These are phyloP conservation scores for Parietichytrium sp. DNA, from an alignment of 108 stramenopile species.

Conservation along the genomic window DNA sequence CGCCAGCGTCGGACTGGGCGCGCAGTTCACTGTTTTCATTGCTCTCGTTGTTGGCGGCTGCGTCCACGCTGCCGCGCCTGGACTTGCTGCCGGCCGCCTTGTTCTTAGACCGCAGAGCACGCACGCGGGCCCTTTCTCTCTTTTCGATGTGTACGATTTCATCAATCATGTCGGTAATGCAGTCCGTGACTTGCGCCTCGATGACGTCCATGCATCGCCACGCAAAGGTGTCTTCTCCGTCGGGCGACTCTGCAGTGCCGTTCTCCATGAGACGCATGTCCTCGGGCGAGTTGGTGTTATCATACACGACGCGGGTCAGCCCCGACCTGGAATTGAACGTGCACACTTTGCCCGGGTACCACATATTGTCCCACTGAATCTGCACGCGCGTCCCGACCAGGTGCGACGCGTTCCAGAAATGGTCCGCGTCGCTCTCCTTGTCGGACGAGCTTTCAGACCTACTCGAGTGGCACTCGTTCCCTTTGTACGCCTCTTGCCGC, in stretches of 20 bases:
- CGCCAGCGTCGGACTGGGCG: no score
- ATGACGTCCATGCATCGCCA: slow-evolving; percentile 5
- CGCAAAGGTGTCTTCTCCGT: background rate
- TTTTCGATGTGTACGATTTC: background rate
- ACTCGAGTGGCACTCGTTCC: background rate
- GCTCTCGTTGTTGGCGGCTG: no score
- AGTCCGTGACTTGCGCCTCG: background rate
- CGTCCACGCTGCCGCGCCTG: no score
- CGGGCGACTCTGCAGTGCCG: slow-evolving; percentile 5
- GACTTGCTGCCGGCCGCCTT: no score
- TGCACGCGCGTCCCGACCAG: background rate
- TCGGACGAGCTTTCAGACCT: background rate
- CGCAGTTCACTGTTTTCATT: no score
- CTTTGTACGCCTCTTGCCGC: background rate
- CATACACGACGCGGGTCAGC: background rate
- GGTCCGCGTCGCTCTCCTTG: background rate
- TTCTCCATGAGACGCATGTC: background rate
- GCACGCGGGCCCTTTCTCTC: background rate
- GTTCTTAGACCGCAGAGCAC: no score
- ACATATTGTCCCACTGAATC: background rate
- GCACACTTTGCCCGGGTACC: background rate
- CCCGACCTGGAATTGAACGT: background rate
- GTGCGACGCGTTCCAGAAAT: background rate
- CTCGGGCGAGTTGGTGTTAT: background rate
- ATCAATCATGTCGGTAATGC: background rate